Evolutionary conservation across 2,329 filamentous ascomycete species (phyloP).

Genomic region (Colletotrichum sp.): DNA sequence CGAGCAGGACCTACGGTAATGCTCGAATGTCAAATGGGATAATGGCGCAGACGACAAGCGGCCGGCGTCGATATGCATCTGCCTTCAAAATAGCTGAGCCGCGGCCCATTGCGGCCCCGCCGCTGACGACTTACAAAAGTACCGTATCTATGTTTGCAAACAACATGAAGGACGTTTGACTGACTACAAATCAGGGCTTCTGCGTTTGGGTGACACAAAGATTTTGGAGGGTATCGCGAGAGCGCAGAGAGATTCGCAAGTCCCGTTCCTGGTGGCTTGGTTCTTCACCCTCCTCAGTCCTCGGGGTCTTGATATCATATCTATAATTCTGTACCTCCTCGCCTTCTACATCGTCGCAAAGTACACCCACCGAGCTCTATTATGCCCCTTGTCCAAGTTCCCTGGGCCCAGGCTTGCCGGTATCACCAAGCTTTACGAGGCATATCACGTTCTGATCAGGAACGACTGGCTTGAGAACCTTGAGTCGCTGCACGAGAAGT

Average conservation of each 20-base stretch:
- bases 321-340: not conserved
- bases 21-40: not conserved
- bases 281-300: not conserved
- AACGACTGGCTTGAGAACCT: constrained; percentile 22
- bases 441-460: constrained; percentile 20
- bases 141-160: not conserved
- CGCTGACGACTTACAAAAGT: not conserved
- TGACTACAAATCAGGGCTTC: not conserved
- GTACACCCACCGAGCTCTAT: not conserved
- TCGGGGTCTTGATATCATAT: not conserved
- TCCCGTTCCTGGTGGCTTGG: not conserved
- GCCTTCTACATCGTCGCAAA: not conserved
- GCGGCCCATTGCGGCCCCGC: not conserved
- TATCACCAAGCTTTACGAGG: constrained; percentile 19
- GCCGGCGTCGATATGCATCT: not conserved
- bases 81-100: not conserved
- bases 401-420: constrained; percentile 9
- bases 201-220: not conserved
- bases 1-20: not conserved
- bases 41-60: not conserved
- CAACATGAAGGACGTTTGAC: no score
- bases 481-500: constrained; percentile 3
- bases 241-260: not conserved
- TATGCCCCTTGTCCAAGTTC: constrained; percentile 9
- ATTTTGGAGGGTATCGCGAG: not conserved